These are phyloP conservation scores for Pichia sp. DNA, from an alignment of 1,139 yeast genomes.

Conservation along the genomic window DNA sequence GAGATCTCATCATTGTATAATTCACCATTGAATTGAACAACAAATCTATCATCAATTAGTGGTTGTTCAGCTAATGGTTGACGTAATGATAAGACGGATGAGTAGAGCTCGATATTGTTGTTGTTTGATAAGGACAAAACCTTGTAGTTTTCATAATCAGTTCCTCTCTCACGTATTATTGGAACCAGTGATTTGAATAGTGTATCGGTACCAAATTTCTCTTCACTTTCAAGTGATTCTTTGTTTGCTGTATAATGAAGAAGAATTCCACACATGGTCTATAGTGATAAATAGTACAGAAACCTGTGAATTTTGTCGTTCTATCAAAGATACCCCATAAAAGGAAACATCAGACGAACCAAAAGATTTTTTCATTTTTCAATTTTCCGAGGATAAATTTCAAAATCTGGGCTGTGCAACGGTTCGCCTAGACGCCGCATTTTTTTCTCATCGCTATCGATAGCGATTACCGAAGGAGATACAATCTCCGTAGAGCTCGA, in stretches of 20 bases:
- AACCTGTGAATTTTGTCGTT: no score
- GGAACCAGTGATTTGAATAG: conserved; percentile 38
- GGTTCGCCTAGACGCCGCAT: not conserved
- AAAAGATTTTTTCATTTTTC: no score
- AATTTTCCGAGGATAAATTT: no score
- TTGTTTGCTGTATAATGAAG: conserved; percentile 25
- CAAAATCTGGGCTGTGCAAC: no score
- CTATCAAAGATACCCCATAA: no score
- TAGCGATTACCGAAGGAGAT: not conserved
- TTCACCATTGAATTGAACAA: conserved; percentile 86
- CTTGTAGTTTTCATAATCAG: conserved; percentile 41
- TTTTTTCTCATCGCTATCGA: no score
- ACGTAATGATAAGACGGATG: conserved; percentile 78
- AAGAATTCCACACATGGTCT: conserved; percentile 46
- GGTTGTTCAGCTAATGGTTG: conserved; percentile 82
- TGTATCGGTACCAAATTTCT: not conserved
- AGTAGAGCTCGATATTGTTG: conserved; percentile 32
- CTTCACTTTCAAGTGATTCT: conserved; percentile 13
- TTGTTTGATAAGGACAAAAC: no score
- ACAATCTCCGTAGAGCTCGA: not conserved
- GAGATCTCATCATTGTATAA: conserved; percentile 60
- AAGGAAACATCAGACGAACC: no score
- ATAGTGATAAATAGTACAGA: not conserved
- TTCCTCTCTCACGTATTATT: conserved; percentile 51
- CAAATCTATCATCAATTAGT: conserved; percentile 35